Evolutionary conservation across 495 filamentous ascomycete species (phyloP).

Genomic region (Cetradonia linearis): DNA sequence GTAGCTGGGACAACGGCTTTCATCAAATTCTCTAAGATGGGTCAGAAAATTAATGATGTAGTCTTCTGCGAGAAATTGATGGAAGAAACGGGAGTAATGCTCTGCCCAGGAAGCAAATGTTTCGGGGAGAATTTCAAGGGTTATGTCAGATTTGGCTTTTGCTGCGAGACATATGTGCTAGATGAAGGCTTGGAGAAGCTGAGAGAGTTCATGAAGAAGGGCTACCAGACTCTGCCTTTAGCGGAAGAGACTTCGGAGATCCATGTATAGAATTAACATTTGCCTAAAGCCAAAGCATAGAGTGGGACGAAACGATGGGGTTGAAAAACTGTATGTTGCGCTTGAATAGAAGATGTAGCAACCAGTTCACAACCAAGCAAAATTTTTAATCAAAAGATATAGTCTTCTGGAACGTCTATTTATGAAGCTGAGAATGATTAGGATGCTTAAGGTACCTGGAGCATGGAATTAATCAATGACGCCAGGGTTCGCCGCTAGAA

Average conservation of each 20-base stretch:
- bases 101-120: constrained; percentile 64
- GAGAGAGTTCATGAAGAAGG: constrained; percentile 51
- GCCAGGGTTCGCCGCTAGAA: background rate
- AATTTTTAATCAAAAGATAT: too few species aligned
- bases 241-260: constrained; percentile 3
- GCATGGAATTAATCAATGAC: background rate
- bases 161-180: constrained; percentile 60
- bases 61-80: constrained; percentile 60
- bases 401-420: too few species aligned
- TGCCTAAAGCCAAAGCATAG: background rate
- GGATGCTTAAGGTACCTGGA: background rate
- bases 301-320: too few species aligned
- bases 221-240: constrained; percentile 43
- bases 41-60: constrained; percentile 59
- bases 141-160: constrained; percentile 72
- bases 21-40: constrained; percentile 54
- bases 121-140: constrained; percentile 69
- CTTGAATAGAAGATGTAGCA: too few species aligned
- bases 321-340: too few species aligned
- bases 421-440: background rate
- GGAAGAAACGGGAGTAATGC: constrained; percentile 64
- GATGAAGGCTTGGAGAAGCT: constrained; percentile 54
- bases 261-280: background rate
- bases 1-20: constrained; percentile 78
- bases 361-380: too few species aligned